Conservation (phyloP, 2,329 filamentous ascomycete genomes). For the Penicillium sumatraense region DNA sequence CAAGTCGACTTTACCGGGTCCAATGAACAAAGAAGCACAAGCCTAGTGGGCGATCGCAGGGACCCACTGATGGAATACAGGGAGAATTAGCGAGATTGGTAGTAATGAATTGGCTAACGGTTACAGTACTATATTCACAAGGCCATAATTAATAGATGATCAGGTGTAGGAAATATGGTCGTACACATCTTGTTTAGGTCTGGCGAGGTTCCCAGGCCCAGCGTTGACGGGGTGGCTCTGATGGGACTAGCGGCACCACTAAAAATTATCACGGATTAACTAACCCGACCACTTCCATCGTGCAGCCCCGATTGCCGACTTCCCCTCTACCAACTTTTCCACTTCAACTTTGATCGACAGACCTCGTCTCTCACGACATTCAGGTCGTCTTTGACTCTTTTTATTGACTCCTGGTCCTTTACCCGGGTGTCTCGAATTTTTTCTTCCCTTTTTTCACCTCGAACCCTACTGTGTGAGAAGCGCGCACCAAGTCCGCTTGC, state of each 20-base stretch:
- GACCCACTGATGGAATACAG: neutral
- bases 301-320: constrained; percentile 29
- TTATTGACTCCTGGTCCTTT: constrained; percentile 23
- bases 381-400: constrained; percentile 20
- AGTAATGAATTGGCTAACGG: neutral
- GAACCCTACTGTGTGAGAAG: constrained; percentile 36
- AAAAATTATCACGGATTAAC: constrained; percentile 47
- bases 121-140: neutral
- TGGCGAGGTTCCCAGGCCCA: neutral
- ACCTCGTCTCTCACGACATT: constrained; percentile 24
- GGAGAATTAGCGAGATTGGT: neutral
- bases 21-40: constrained; percentile 3
- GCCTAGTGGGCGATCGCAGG: constrained; percentile 2
- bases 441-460: constrained; percentile 22
- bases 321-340: constrained; percentile 34
- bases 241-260: constrained; percentile 49
- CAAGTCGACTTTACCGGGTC: neutral
- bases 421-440: constrained; percentile 23
- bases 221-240: constrained; percentile 32
- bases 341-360: constrained; percentile 21
- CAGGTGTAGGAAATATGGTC: neutral
- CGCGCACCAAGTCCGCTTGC: constrained; percentile 45
- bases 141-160: neutral
- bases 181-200: neutral
- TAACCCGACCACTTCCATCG: constrained; percentile 37